A percentile compares a stretch with the other conserved stretches of the same genome.
phyloP scores from a whole-genome alignment of 768 basidiomycete species.

The Amanita inopinata region DNA sequence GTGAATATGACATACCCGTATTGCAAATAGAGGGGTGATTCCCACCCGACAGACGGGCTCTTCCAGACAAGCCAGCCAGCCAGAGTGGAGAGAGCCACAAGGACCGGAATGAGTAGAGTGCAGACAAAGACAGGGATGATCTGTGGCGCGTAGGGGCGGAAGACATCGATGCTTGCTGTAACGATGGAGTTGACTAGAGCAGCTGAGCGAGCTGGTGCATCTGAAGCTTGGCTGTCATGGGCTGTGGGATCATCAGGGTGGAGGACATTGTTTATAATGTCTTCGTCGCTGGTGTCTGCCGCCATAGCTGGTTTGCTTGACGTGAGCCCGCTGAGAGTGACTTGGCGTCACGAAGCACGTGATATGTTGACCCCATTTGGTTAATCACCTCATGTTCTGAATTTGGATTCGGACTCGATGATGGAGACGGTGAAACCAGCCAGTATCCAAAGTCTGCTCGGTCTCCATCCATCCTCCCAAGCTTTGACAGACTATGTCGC shows the following conservation, averaged over 20 bases:
- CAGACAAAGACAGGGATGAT: constrained; percentile 60
- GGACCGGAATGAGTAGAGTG: constrained; percentile 49
- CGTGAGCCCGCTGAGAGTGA: background rate
- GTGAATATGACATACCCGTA: constrained; percentile 52
- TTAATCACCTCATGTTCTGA: too few species aligned
- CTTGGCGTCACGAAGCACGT: background rate
- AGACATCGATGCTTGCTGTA: constrained; percentile 19
- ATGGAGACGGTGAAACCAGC: too few species aligned
- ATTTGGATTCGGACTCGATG: too few species aligned
- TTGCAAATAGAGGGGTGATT: constrained; percentile 58
- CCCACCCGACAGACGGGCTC: constrained; percentile 63
- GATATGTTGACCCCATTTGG: too few species aligned
- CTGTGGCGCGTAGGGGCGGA: constrained; percentile 49
- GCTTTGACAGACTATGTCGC: constrained; percentile 33
- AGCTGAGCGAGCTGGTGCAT: constrained; percentile 8
- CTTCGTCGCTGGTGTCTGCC: background rate
- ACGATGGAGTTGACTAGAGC: constrained; percentile 13
- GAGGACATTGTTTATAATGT: background rate
- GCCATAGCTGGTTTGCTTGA: too few species aligned
- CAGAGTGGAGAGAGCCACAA: constrained; percentile 48
- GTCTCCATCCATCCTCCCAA: constrained; percentile 39
- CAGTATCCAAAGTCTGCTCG: constrained; percentile 31
- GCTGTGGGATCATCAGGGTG: background rate
- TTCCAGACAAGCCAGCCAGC: constrained; percentile 74
- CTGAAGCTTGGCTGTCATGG: too few species aligned